These are phyloP conservation scores for Solanum medicagineum DNA, from an alignment of 257 asterid genomes.

Conservation along the genomic window DNA sequence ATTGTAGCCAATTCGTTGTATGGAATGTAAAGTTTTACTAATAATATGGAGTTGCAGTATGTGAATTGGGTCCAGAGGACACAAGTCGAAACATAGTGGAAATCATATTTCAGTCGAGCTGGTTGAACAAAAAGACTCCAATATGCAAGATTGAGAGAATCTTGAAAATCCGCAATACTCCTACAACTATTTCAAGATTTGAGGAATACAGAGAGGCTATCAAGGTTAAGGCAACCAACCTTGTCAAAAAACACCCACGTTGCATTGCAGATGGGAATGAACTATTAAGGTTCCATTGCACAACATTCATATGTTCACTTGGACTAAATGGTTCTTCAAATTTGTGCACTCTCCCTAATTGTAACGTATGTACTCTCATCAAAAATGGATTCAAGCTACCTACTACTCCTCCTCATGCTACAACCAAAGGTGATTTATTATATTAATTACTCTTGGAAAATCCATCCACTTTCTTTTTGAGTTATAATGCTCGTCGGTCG, in stretches of 20 bases:
- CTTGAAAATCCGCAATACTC: conserved; percentile 66
- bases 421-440: conserved; percentile 17
- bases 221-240: conserved; percentile 57
- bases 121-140: conserved; percentile 67
- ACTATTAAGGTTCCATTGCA: conserved; percentile 77
- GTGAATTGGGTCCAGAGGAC: conserved; percentile 74
- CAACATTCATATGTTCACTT: conserved; percentile 63
- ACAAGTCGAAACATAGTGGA: conserved; percentile 94
- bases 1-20: too few species aligned
- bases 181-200: conserved; percentile 57
- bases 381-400: conserved; percentile 51
- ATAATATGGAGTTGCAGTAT: conserved; percentile 19
- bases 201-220: conserved; percentile 76
- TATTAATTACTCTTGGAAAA: background rate
- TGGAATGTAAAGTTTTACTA: background rate
- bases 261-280: conserved; percentile 93
- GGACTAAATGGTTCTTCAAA: conserved; percentile 79
- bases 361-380: conserved; percentile 51
- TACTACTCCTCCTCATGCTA: background rate
- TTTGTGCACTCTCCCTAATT: conserved; percentile 57
- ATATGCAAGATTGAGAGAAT: conserved; percentile 78
- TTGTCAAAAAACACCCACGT: conserved; percentile 71
- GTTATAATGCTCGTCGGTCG: background rate
- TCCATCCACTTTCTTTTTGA: background rate
- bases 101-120: conserved; percentile 87